A percentile compares a stretch with the other conserved stretches of the same genome.
phyloP scores from a whole-genome alignment of 139 green algal species.

The Asterochloris sp. region DNA sequence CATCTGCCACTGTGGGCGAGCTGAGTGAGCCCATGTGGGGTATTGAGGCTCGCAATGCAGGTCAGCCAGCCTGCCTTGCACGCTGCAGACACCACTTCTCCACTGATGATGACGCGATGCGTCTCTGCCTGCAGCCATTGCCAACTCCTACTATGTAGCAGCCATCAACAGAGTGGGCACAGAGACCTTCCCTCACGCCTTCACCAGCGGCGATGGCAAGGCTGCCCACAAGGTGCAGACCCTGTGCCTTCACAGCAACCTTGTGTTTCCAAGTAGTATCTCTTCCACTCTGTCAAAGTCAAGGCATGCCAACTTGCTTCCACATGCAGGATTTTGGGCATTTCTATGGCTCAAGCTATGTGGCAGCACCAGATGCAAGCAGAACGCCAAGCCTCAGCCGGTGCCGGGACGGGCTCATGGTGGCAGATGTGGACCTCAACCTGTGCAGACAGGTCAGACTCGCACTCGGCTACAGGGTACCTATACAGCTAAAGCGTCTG shows the following conservation, averaged over 20 bases:
- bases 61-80: too few relatives aligned
- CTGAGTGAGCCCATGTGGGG: conserved; percentile 88
- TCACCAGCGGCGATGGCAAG: conserved; percentile 91
- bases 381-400: conserved; percentile 71
- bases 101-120: too few relatives aligned
- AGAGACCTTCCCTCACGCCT: conserved; percentile 89
- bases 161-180: conserved; percentile 95
- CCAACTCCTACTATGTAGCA: conserved; percentile 74
- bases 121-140: conserved; percentile 52
- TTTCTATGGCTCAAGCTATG: conserved; percentile 93
- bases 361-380: conserved; percentile 89
- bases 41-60: conserved; percentile 83
- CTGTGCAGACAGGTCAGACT: conserved; percentile 56
- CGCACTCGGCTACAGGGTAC: not conserved
- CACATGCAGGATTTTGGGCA: conserved; percentile 70
- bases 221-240: conserved; percentile 76
- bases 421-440: conserved; percentile 91
- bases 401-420: conserved; percentile 80
- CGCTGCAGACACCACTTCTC: too few relatives aligned
- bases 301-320: not conserved
- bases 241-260: too few relatives aligned
- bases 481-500: not conserved
- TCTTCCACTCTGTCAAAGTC: too few relatives aligned
- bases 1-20: conserved; percentile 87
- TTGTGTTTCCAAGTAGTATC: too few relatives aligned